These are phyloP conservation scores for Noccaea caerulescens DNA, from an alignment of 345 rosid species.

Conservation along the genomic window DNA sequence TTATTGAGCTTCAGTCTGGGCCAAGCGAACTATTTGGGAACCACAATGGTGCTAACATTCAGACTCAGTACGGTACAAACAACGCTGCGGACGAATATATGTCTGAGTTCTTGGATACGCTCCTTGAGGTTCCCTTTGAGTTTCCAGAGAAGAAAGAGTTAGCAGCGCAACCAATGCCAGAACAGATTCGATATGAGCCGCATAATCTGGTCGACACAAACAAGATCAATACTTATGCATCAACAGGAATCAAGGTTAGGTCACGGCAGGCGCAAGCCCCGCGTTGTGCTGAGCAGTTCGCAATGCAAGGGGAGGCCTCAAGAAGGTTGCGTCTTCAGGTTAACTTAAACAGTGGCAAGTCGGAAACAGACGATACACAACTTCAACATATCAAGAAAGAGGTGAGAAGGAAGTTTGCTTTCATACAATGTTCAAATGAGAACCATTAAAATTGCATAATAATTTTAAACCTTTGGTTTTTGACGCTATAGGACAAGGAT, in stretches of 20 bases:
- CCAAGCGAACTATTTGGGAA: conserved; percentile 19
- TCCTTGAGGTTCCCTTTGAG: conserved; percentile 47
- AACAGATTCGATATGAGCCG: conserved; percentile 21
- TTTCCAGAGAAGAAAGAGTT: conserved; percentile 21
- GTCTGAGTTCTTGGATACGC: conserved; percentile 49
- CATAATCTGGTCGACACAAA: conserved; percentile 21
- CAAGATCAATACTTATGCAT: conserved; percentile 28
- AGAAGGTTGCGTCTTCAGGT: conserved; percentile 65
- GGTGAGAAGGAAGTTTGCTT: conserved; percentile 51
- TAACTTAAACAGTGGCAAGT: conserved; percentile 40
- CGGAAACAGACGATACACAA: conserved; percentile 25
- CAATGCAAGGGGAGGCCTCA: conserved; percentile 60
- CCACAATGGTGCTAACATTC: conserved; percentile 20
- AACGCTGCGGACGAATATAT: conserved; percentile 41
- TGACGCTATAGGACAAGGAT: conserved; percentile 23
- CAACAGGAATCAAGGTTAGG: conserved; percentile 57
- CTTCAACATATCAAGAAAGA: conserved; percentile 36
- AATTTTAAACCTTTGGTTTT: not conserved
- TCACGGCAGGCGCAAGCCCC: conserved; percentile 44
- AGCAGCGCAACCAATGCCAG: not conserved
- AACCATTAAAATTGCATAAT: not conserved
- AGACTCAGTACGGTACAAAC: conserved; percentile 37
- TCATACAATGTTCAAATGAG: not conserved
- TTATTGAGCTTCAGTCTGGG: conserved; percentile 31
- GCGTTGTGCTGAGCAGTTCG: conserved; percentile 1